A percentile compares a stretch with the other conserved stretches of the same genome.
phyloP scores from a whole-genome alignment of 1,284 basidiomycete species.

The Ustilago crameri region DNA sequence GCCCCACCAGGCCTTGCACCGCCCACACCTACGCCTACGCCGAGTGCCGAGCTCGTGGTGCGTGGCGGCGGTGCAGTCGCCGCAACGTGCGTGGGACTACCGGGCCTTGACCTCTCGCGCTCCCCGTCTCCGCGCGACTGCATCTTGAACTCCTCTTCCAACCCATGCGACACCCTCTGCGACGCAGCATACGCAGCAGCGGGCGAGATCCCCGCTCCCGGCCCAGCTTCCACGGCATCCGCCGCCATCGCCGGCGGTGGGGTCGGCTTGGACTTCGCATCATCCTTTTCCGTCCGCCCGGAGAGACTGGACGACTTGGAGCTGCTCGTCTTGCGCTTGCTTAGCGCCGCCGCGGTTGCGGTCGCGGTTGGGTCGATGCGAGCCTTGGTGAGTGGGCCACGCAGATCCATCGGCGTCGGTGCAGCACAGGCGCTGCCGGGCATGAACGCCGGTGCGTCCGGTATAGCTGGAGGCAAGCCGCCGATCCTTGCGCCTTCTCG shows the following conservation, averaged over 20 bases:
- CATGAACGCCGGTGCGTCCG: conserved; percentile 29
- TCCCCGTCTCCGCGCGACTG: neutral
- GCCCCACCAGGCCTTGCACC: neutral
- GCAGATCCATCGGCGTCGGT: conserved; percentile 9
- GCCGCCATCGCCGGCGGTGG: too few species aligned
- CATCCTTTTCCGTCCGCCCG: conserved; percentile 20
- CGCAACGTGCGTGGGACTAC: conserved; percentile 14
- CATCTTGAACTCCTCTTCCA: conserved; percentile 20
- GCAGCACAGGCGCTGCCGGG: conserved; percentile 17
- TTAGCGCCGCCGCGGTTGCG: too few species aligned
- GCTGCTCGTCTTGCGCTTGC: conserved; percentile 12
- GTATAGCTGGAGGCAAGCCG: conserved; percentile 2
- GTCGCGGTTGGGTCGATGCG: neutral
- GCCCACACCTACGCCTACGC: too few species aligned
- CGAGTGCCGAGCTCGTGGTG: neutral
- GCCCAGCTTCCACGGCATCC: neutral
- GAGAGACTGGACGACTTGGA: conserved; percentile 9
- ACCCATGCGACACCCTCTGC: conserved; percentile 19
- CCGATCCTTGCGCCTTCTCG: conserved; percentile 13
- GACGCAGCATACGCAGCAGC: conserved; percentile 33
- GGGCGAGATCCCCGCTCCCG: conserved; percentile 9
- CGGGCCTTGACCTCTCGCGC: conserved; percentile 17
- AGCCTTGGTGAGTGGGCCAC: conserved; percentile 9
- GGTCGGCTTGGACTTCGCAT: conserved; percentile 1
- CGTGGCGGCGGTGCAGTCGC: neutral